Base-by-base conservation (phyloP, 352 stramenopile genomes). In the Pythium coloratum region DNA sequence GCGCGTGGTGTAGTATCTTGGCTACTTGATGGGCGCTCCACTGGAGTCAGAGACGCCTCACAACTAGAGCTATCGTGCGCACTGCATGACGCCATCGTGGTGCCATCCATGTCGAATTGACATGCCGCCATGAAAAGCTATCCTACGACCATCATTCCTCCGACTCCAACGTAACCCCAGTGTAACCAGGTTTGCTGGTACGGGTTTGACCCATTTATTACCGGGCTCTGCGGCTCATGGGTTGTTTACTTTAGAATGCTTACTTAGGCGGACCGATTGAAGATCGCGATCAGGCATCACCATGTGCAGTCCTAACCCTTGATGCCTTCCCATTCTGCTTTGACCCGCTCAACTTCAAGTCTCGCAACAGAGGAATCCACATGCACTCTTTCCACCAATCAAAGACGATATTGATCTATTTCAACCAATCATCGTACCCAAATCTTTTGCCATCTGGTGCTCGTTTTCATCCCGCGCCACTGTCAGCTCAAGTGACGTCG, bases 301-400 rank as follows among this genome's bases (percentile, higher is more conserved):
- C 10, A 33, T 34, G 7, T 24, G 28, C 9, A 53, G 12, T 13
- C 42, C 55, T 44, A 59, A 0, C 42, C 62, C 55, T 18, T 59
- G 51, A 60, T 49, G 32, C 55, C 54, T 55, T 40, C 10, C n/a
- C 46, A 24, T 65, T 65, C 46, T 38, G 14, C 50, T 56, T 56
- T 36, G 30, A 30, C 54, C 55, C 14, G 49, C 62, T 40, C 62
- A 69, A 69, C 62, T 69, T 69, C 62, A 69, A 68, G 44, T 30
- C 44, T 50, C 6, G 2, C n/a, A 9, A 26, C n/a, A 14, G 46
- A 33, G 18, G 46, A 53, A 53, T 53, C 46, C 14, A 16, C 6
- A 6, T 53, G n/a, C 12, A 16, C 8, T 34, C 26, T 68, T 62
- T 62, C 32, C 30, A 58, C 62, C 62, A 68, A 69, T 69, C 61